phyloP scores from a whole-genome alignment of 768 basidiomycete genomes.

The Leccinum uliginosum region DNA sequence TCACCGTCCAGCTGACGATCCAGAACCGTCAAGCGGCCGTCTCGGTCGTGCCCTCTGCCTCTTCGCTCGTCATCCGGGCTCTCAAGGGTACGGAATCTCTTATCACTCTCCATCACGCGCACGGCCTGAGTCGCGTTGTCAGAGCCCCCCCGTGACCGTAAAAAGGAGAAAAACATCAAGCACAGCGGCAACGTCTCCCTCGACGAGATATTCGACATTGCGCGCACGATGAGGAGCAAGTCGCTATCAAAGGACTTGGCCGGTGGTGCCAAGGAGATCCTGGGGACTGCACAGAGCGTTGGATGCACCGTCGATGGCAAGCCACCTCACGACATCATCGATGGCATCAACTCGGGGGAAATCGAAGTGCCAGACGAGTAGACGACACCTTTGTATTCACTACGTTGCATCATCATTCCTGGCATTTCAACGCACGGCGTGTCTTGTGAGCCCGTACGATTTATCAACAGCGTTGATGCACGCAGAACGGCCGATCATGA shows the following conservation, averaged over 20 bases:
- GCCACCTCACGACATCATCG: slow-evolving; percentile 91
- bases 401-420: slow-evolving; percentile 9
- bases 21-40: slow-evolving; percentile 99
- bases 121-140: slow-evolving; percentile 9
- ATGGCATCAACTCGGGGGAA: slow-evolving; percentile 79
- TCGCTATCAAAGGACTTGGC: slow-evolving; percentile 90
- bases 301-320: slow-evolving; percentile 96
- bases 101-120: neutral
- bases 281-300: slow-evolving; percentile 95
- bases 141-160: slow-evolving; percentile 99
- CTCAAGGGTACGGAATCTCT: slow-evolving; percentile 72
- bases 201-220: slow-evolving; percentile 93
- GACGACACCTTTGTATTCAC: slow-evolving; percentile 24
- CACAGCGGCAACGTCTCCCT: slow-evolving; percentile 91
- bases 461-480: neutral
- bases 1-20: slow-evolving; percentile 98
- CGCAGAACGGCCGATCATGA: neutral
- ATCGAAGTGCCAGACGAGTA: slow-evolving; percentile 86
- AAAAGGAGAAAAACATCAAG: slow-evolving; percentile 99
- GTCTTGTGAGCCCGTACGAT: neutral
- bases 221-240: slow-evolving; percentile 93
- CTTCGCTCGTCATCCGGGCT: slow-evolving; percentile 94
- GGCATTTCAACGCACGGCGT: slow-evolving; percentile 7
- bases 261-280: slow-evolving; percentile 92
- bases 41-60: slow-evolving; percentile 94